phyloP scores from a whole-genome alignment of 345 rosid species.

The Excoecaria agallocha region DNA sequence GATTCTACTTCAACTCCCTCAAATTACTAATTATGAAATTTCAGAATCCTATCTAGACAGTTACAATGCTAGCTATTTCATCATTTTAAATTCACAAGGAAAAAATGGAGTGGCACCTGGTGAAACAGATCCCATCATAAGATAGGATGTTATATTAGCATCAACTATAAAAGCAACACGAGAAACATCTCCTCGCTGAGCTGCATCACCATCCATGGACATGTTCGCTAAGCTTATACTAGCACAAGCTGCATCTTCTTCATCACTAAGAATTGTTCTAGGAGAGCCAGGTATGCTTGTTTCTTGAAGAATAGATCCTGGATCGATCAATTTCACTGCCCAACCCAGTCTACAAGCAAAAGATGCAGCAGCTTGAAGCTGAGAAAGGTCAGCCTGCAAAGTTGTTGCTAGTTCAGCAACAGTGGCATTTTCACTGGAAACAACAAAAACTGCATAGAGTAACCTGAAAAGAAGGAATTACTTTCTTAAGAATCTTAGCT shows the following conservation, averaged over 20 bases:
- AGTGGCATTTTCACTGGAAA: constrained; percentile 94
- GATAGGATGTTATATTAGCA: constrained; percentile 98
- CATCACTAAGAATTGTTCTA: constrained; percentile 57
- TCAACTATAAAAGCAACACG: constrained; percentile 94
- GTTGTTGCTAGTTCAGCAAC: constrained; percentile 96
- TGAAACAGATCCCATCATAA: constrained; percentile 99
- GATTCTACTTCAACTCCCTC: not conserved
- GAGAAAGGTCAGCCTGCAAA: constrained; percentile 90
- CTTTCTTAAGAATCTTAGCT: constrained; percentile 21
- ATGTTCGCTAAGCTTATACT: constrained; percentile 43
- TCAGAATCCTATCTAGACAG: not conserved
- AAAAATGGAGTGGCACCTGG: constrained; percentile 53
- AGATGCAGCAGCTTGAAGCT: constrained; percentile 97
- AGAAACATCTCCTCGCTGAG: constrained; percentile 55
- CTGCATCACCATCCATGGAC: constrained; percentile 58
- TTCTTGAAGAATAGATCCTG: constrained; percentile 77
- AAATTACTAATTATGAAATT: not conserved
- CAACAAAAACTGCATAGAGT: constrained; percentile 93
- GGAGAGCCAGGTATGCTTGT: constrained; percentile 55
- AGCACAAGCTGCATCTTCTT: constrained; percentile 54
- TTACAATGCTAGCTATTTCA: not conserved
- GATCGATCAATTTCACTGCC: constrained; percentile 88
- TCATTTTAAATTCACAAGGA: not conserved
- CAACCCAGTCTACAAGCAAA: constrained; percentile 98
- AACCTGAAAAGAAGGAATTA: constrained; percentile 54